Conservation (phyloP, 139 green algal genomes). For the Edaphochlamys debaryana region DNA sequence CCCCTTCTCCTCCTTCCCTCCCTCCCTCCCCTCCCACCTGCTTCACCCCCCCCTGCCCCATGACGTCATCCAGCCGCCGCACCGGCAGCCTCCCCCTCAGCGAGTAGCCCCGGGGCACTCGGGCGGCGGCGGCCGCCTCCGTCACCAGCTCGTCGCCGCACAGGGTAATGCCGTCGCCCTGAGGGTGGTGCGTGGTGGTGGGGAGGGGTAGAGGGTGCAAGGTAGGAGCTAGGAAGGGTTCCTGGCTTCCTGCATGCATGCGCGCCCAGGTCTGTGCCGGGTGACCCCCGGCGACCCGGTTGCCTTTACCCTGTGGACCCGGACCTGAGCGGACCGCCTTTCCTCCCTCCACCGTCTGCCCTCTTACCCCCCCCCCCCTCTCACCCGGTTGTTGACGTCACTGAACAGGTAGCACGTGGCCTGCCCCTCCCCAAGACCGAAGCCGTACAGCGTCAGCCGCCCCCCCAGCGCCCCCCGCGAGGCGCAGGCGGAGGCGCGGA, state of each 20-base stretch:
- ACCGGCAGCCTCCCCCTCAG: conserved; percentile 12
- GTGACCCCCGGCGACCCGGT: too few relatives aligned
- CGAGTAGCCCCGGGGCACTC: conserved; percentile 18
- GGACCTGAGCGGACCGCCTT: too few relatives aligned
- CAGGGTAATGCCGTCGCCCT: conserved; percentile 46
- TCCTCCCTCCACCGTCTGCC: too few relatives aligned
- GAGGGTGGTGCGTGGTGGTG: not conserved
- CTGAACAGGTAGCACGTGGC: conserved; percentile 39
- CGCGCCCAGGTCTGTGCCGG: too few relatives aligned
- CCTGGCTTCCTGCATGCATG: too few relatives aligned
- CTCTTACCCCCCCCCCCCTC: too few relatives aligned
- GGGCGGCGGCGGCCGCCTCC: not conserved
- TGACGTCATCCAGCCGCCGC: conserved; percentile 1
- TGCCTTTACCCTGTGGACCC: too few relatives aligned
- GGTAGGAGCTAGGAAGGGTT: too few relatives aligned
- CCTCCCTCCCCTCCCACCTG: too few relatives aligned
- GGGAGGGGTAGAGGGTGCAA: not conserved
- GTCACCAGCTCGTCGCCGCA: not conserved
- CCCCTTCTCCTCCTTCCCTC: too few relatives aligned
- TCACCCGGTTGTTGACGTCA: conserved; percentile 38
- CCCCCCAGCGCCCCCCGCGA: not conserved
- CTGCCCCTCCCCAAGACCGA: conserved; percentile 2
- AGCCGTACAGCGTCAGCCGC: conserved; percentile 17
- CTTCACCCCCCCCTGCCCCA: not conserved
- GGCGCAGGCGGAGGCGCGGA: conserved; percentile 38